Base-by-base conservation (phyloP, 108 stramenopile genomes). In the Aureococcus anophagefferens region DNA sequence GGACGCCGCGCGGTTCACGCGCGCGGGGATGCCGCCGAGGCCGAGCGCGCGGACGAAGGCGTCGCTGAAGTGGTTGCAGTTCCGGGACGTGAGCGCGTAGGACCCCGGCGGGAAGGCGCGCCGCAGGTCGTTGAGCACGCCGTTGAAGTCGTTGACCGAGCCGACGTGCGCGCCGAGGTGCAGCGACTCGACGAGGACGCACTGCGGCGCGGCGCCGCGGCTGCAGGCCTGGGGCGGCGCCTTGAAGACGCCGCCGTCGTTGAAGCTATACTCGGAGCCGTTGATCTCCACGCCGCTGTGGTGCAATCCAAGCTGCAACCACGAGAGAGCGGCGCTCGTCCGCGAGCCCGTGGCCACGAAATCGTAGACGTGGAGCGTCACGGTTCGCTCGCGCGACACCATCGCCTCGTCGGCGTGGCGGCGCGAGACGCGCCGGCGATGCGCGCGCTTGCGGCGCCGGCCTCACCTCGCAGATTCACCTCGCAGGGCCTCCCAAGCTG, bases 21-120 rank as follows among this genome's bases (percentile, higher is more conserved):
- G 32, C 4, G 44, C 33, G 14, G 72, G 72, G 32, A 72, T 32
- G 44, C 37, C 28, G 15, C 21, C 11, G 31, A 64, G 64, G 31
- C 30, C 30, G 18, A 72, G 67, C 33, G 30, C 31, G 30, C 25
- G 30, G 32, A 64, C 31, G 31, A 72, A 33, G 18, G 65, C 72
- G 40, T 72, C 72, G 44, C 31, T 33, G 46, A 66, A 72, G 67
- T 72, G 65, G 32, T 72, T 72, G 45, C 72, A 72, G 33, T 72
- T 72, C 32, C 30, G 11, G 14, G 0, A 9, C 28, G 32, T 46
- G 15, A 72, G 51, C 21, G 51, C 4, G 25, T 64, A 46, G 28
- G 36, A 25, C 21, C 51, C 51, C 21, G 51, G 51, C 21, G 21
- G 51, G 51, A 59, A 59, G 7, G 30, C 75, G 28, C 31, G 30